Conservation (phyloP, 2,329 filamentous ascomycete genomes). For the Neofusicoccum sp. region DNA sequence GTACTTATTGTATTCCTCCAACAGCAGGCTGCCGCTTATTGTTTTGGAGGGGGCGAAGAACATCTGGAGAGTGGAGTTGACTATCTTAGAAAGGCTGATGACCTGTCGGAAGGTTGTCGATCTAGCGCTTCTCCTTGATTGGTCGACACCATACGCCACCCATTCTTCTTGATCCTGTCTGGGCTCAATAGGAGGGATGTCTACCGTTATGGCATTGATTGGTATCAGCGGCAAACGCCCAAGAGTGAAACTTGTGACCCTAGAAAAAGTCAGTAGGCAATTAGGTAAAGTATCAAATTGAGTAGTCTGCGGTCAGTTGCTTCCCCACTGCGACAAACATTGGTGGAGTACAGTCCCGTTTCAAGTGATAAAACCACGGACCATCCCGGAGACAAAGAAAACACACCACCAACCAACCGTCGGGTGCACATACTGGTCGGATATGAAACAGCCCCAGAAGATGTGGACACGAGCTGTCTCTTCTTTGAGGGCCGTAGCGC, state of each 20-base stretch:
- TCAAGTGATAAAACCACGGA: not conserved
- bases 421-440: slow-evolving; percentile 22
- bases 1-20: slow-evolving; percentile 23
- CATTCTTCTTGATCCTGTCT: slow-evolving; percentile 20
- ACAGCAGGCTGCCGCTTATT: slow-evolving; percentile 21
- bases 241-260: slow-evolving; percentile 23
- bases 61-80: slow-evolving; percentile 25
- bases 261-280: slow-evolving; percentile 2
- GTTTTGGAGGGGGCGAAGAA: slow-evolving; percentile 23
- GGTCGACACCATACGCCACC: slow-evolving; percentile 17
- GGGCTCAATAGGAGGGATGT: slow-evolving; percentile 19
- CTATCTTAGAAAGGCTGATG: slow-evolving; percentile 22
- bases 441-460: slow-evolving; percentile 24
- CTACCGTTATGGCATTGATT: slow-evolving; percentile 22
- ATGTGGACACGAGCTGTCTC: slow-evolving; percentile 18
- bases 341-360: not conserved
- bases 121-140: slow-evolving; percentile 12
- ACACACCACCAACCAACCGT: not conserved
- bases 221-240: slow-evolving; percentile 23
- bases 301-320: not conserved
- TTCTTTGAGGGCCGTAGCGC: not conserved
- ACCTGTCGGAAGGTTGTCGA: slow-evolving; percentile 22
- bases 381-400: not conserved
- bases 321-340: not conserved
- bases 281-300: not conserved